These are phyloP conservation scores for Lentinus polychrous DNA, from an alignment of 1,284 basidiomycete genomes.

Conservation along the genomic window DNA sequence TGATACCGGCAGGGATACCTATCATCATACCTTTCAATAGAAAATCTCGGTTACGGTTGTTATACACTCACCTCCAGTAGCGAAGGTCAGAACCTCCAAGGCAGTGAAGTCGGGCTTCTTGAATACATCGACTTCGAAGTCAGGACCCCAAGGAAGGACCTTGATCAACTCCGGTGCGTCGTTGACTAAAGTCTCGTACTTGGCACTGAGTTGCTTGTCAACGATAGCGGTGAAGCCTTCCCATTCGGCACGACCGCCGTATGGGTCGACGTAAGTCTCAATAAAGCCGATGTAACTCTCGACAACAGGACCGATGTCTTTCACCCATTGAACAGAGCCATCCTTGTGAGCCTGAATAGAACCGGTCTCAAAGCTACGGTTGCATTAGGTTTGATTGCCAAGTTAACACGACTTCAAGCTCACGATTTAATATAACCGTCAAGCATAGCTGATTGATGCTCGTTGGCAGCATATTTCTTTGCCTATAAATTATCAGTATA, in stretches of 20 bases:
- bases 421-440: conserved; percentile 75
- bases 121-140: conserved; percentile 80
- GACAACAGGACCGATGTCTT: conserved; percentile 81
- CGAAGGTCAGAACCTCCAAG: conserved; percentile 72
- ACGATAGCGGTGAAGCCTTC: conserved; percentile 88
- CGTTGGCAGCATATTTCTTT: conserved; percentile 65
- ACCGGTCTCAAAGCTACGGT: conserved; percentile 62
- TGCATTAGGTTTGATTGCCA: neutral
- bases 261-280: conserved; percentile 78
- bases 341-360: conserved; percentile 74
- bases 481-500: conserved; percentile 37
- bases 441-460: conserved; percentile 67
- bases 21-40: neutral
- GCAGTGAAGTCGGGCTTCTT: conserved; percentile 84
- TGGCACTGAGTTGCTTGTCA: conserved; percentile 73
- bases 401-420: conserved; percentile 14
- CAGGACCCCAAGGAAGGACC: conserved; percentile 74
- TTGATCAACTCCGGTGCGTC: conserved; percentile 73
- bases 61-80: conserved; percentile 58
- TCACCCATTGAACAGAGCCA: conserved; percentile 75
- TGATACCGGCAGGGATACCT: conserved; percentile 82
- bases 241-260: conserved; percentile 80
- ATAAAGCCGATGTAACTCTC: conserved; percentile 74
- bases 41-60: neutral
- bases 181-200: conserved; percentile 73